Conservation (phyloP, 176 grass and related monocot genomes). For the Eragrostis nindensis region DNA sequence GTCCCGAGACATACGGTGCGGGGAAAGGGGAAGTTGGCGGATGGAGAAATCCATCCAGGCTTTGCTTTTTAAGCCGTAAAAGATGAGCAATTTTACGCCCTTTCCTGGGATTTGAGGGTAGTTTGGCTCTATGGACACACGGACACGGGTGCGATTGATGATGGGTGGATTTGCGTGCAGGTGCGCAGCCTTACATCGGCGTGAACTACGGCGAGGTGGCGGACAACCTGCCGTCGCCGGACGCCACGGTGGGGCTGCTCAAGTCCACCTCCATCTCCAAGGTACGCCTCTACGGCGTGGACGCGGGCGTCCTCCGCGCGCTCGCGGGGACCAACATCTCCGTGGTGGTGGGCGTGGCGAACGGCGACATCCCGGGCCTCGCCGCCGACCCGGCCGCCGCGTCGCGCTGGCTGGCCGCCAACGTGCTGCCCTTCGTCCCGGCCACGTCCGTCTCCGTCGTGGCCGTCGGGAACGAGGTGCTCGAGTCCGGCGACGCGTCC, state of each 20-base stretch:
- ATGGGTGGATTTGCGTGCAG: neutral
- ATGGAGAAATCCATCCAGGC: neutral
- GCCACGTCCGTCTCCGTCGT: slow-evolving; percentile 58
- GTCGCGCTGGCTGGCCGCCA: slow-evolving; percentile 65
- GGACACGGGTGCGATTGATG: neutral
- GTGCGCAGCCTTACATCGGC: slow-evolving; percentile 70
- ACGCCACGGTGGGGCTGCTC: slow-evolving; percentile 63
- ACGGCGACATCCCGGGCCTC: slow-evolving; percentile 90
- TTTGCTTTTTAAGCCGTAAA: slow-evolving; percentile 23
- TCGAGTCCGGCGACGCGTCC: slow-evolving; percentile 76
- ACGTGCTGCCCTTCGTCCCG: slow-evolving; percentile 78
- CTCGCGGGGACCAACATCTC: slow-evolving; percentile 72
- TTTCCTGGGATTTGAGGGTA: neutral
- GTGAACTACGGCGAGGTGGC: slow-evolving; percentile 98
- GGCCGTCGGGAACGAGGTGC: slow-evolving; percentile 86
- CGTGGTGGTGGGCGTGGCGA: slow-evolving; percentile 73
- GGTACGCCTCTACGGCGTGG: slow-evolving; percentile 81
- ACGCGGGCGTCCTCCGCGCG: slow-evolving; percentile 69
- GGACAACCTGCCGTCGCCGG: slow-evolving; percentile 84
- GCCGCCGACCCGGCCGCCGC: slow-evolving; percentile 79
- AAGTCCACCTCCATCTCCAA: slow-evolving; percentile 81
- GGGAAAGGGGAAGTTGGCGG: slow-evolving; percentile 31
- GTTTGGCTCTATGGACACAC: no score
- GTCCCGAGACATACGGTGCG: slow-evolving; percentile 5
- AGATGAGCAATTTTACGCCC: neutral